Base-by-base conservation (phyloP, 2,329 filamentous ascomycete genomes). In the Alternaria triticimaculans region DNA sequence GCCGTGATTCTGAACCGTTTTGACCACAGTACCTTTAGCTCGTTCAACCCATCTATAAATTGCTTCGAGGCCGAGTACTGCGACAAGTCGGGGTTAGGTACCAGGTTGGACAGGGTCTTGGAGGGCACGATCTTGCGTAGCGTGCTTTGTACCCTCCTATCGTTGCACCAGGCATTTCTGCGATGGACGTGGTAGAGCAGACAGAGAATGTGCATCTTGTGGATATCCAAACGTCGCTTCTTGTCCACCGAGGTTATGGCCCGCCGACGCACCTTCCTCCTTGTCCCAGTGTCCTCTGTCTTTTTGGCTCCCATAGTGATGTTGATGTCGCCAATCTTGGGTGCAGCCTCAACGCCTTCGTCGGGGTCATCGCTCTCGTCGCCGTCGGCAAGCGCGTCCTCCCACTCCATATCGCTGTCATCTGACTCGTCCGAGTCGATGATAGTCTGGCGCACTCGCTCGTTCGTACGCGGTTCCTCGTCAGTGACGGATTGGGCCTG, bases 161-260 rank as follows among this genome's bases (percentile, higher is more conserved):
- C 90, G 73, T 97, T 97, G 81, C 94, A 97, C 93, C 95, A 97
- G 58, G 87, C 84, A 75, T 98, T 99, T 59, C 94, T 89, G 61
- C 88, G 84, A 68, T 92, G 87, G 15, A 90, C 86, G 78, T 98
- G 93, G 10, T 89, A 88, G 15, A 99, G 80, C 2, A 99, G 84
- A 76, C 93, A 97, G 14, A 97, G 82, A 0, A 98, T 69, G 80
- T 99, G 94, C 65, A 89, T 84, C 79, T 95, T 97, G 79, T 99
- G 96, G n/a, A 94, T 85, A 55, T 93, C 87, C 28, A 96, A 78
- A 20, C 94, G 88, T 28, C 85, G 76, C 50, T 84, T 86, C 66
- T 85, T 89, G 66, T 91, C 89, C 1, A 84, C 82, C 7, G 83
- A 82, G 1, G 87, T 87, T 15, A 86, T 80, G 20, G 86, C 84